Conservation (phyloP, 306 rosid genomes). For the Herpetospermum pedunculosum region DNA sequence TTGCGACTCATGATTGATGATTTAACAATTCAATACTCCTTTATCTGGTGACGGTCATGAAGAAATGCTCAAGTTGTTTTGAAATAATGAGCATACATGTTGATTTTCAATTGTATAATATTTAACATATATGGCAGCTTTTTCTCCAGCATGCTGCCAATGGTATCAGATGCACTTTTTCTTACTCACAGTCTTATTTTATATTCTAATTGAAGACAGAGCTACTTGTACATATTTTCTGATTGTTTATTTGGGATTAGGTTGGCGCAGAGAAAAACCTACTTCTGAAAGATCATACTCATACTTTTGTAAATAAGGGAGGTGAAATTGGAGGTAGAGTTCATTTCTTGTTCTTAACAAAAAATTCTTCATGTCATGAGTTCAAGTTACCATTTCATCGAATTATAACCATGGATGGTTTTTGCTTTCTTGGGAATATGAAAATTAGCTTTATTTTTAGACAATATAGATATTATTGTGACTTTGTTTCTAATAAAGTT, state of each 20-base stretch:
- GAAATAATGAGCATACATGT: not conserved
- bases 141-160: not conserved
- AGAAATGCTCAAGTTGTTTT: not conserved
- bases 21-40: not conserved
- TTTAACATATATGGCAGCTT: not conserved
- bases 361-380: not conserved
- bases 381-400: not conserved
- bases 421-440: not conserved
- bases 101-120: not conserved
- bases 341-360: constrained; percentile 14
- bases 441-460: not conserved
- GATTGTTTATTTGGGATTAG: constrained; percentile 29
- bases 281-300: constrained; percentile 92
- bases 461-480: not conserved
- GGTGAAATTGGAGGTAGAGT: constrained; percentile 87
- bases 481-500: not conserved
- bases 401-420: not conserved
- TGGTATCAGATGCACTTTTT: not conserved
- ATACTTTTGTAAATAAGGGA: constrained; percentile 88
- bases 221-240: not conserved
- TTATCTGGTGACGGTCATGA: not conserved
- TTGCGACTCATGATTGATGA: not conserved
- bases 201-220: not conserved
- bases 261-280: constrained; percentile 85
- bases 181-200: not conserved